Conservation (phyloP, 2,329 filamentous ascomycete species). For the Exophiala calicioides region DNA sequence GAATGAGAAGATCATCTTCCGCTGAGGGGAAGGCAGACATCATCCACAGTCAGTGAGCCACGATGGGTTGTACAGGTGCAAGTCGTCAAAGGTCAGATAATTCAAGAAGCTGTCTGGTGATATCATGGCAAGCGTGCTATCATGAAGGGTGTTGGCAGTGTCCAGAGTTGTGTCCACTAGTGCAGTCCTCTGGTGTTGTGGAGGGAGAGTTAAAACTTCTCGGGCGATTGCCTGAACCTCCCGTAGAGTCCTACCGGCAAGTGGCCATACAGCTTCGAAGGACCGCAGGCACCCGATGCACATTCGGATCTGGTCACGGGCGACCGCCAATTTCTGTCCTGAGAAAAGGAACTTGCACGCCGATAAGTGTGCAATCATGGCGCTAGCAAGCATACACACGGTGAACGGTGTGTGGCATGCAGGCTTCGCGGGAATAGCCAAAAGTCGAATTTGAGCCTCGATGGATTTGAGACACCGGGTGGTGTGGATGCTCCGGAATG, state of each 20-base stretch:
- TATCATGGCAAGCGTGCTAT: not conserved
- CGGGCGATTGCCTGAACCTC: slow-evolving; percentile 46
- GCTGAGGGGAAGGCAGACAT: not conserved
- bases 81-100: not conserved
- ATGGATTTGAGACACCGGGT: slow-evolving; percentile 41
- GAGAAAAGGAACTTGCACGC: slow-evolving; percentile 42
- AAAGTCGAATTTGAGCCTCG: slow-evolving; percentile 42
- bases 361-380: slow-evolving; percentile 36
- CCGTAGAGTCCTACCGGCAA: slow-evolving; percentile 39
- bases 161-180: not conserved
- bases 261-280: slow-evolving; percentile 42
- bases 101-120: not conserved
- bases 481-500: slow-evolving; percentile 43
- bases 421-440: slow-evolving; percentile 39
- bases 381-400: slow-evolving; percentile 46
- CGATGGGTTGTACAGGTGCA: not conserved
- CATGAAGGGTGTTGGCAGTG: not conserved
- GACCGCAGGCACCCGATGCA: slow-evolving; percentile 44
- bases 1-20: not conserved
- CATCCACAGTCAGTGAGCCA: not conserved
- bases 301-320: slow-evolving; percentile 46
- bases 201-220: slow-evolving; percentile 35
- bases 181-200: not conserved
- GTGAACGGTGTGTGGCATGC: slow-evolving; percentile 45
- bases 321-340: slow-evolving; percentile 37